Percentiles rank a stretch among this genome's conserved stretches.
phyloP scores from a whole-genome alignment of 306 rosid genomes.

The Lablab purpureus region DNA sequence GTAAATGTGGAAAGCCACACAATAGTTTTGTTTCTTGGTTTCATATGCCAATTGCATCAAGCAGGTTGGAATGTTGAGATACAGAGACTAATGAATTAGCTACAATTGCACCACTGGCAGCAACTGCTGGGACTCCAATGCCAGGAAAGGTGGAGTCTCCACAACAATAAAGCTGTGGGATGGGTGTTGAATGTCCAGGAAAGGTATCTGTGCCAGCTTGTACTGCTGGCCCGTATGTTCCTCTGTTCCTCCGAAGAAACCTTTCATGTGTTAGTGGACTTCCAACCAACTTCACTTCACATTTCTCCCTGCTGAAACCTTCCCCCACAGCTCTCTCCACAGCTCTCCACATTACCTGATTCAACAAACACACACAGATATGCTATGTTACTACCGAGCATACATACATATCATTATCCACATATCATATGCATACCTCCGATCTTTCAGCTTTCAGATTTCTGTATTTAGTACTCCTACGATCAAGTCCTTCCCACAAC shows the following conservation, averaged over 20 bases:
- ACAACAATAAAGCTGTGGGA: constrained; percentile 79
- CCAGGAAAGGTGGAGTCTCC: constrained; percentile 99
- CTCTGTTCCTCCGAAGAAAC: constrained; percentile 70
- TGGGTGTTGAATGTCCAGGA: constrained; percentile 84
- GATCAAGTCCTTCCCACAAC: constrained; percentile 92
- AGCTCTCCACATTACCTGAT: constrained; percentile 83
- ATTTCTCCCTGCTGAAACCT: constrained; percentile 80
- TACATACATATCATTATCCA: background rate
- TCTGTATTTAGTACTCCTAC: constrained; percentile 77
- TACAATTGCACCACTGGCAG: constrained; percentile 97
- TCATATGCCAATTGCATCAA: constrained; percentile 90
- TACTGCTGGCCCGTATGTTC: constrained; percentile 87
- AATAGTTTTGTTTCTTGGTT: background rate
- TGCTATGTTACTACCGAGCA: background rate
- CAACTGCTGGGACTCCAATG: constrained; percentile 97
- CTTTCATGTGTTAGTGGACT: constrained; percentile 85
- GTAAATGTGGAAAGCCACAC: no score
- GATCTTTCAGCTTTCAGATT: constrained; percentile 83
- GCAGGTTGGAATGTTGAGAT: constrained; percentile 80
- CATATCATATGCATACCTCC: constrained; percentile 59
- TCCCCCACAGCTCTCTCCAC: constrained; percentile 83
- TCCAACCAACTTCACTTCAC: constrained; percentile 88
- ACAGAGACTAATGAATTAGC: constrained; percentile 90
- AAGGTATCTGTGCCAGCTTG: constrained; percentile 71
- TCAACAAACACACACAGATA: background rate